These are phyloP conservation scores for Didymosphaeria variabile DNA, from an alignment of 2,329 filamentous ascomycete genomes.

Conservation along the genomic window DNA sequence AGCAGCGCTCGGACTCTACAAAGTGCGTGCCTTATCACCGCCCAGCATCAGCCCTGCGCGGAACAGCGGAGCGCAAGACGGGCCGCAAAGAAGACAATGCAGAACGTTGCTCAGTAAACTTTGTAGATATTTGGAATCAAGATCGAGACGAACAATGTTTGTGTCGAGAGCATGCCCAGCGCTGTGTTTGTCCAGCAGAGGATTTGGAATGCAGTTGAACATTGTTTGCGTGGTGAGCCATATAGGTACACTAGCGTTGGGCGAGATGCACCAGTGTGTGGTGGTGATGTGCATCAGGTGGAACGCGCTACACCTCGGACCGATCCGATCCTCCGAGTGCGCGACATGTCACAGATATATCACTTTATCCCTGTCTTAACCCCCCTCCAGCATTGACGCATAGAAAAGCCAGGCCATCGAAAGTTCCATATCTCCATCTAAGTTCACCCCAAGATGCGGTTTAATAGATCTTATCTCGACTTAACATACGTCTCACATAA, in stretches of 20 bases:
- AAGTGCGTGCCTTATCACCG: neutral
- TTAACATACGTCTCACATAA: neutral
- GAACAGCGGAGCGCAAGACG: neutral
- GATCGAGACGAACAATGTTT: neutral
- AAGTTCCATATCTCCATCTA: neutral
- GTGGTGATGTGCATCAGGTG: no score
- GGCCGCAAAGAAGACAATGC: neutral
- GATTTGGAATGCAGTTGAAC: neutral
- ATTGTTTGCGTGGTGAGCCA: neutral
- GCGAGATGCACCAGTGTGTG: no score
- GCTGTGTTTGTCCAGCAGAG: neutral
- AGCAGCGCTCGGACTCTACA: neutral
- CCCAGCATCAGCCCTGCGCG: neutral
- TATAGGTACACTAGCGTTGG: no score
- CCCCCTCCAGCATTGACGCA: neutral
- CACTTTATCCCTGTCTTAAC: neutral
- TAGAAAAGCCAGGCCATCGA: neutral
- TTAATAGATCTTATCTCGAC: neutral
- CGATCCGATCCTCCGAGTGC: slow-evolving; percentile 5
- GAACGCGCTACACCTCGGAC: no score
- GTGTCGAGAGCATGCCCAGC: neutral
- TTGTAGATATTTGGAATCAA: neutral
- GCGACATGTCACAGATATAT: neutral
- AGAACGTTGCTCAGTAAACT: neutral
- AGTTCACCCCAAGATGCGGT: neutral